Evolutionary conservation across 345 rosid genomes (phyloP).

Genomic region (Citrus unshiu): DNA sequence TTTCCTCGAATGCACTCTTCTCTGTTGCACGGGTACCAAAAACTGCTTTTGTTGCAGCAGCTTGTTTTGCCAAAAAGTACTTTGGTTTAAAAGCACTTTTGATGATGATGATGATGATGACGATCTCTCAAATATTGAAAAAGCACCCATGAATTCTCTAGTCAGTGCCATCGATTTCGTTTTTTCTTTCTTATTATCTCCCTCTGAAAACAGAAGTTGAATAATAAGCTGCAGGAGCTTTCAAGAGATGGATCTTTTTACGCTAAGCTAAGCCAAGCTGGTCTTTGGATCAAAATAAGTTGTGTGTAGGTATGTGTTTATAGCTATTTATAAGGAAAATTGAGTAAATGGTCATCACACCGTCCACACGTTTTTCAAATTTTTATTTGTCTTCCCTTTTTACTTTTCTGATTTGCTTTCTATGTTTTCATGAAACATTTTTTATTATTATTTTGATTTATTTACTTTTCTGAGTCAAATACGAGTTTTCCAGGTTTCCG

Average conservation of each 20-base stretch:
- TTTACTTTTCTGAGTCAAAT: slow-evolving; percentile 26
- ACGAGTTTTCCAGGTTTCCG: slow-evolving; percentile 14
- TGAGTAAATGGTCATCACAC: slow-evolving; percentile 4
- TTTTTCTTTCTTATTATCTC: not conserved
- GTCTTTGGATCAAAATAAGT: no score
- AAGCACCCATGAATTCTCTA: slow-evolving; percentile 55
- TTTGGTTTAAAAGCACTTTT: slow-evolving; percentile 2
- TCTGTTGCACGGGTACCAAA: slow-evolving; percentile 5
- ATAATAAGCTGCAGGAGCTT: not conserved
- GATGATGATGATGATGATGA: slow-evolving; percentile 22
- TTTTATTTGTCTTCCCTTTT: not conserved
- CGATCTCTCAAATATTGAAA: slow-evolving; percentile 40
- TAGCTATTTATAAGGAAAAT: not conserved
- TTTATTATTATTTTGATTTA: not conserved
- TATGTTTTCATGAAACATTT: not conserved
- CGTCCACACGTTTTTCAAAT: slow-evolving; percentile 82
- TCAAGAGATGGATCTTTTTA: not conserved
- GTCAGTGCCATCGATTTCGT: slow-evolving; percentile 47
- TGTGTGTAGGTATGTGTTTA: not conserved
- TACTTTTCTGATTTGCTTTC: not conserved
- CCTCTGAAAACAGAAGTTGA: not conserved
- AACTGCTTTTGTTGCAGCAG: slow-evolving; percentile 9
- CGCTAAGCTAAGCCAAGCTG: not conserved
- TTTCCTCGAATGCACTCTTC: slow-evolving; percentile 20
- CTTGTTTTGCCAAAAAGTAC: slow-evolving; percentile 14